phyloP scores from a whole-genome alignment of 2,329 filamentous ascomycete genomes.

The Lachnellula occidentalis region DNA sequence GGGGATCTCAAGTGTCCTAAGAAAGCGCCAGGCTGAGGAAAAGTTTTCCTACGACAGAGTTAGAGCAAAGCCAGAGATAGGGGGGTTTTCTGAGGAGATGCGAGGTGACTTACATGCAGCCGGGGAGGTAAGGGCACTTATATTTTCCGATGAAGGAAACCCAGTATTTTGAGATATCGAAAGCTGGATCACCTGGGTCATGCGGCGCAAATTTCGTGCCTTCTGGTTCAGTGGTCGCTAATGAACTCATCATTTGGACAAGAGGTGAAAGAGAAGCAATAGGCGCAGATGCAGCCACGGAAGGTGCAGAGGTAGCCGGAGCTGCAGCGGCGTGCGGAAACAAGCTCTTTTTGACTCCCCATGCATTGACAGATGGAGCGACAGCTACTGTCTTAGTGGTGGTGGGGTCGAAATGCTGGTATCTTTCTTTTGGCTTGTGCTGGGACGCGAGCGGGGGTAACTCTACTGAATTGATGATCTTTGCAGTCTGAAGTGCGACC shows the following conservation, averaged over 20 bases:
- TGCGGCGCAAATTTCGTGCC: neutral
- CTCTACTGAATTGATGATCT: neutral
- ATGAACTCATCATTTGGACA: too few species aligned
- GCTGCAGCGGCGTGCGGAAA: neutral
- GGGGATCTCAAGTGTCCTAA: conserved; percentile 40
- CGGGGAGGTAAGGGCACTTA: neutral
- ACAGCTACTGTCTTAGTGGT: neutral
- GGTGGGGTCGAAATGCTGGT: neutral
- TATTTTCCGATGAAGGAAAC: neutral
- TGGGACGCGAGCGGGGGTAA: neutral
- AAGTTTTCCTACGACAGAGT: conserved; percentile 11
- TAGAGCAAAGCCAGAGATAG: neutral
- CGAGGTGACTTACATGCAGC: neutral
- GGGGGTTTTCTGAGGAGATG: too few species aligned
- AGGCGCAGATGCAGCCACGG: too few species aligned
- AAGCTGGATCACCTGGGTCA: neutral
- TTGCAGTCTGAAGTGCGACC: neutral
- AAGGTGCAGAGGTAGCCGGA: neutral
- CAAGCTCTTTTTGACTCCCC: neutral
- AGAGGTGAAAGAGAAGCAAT: too few species aligned
- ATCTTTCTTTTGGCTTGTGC: neutral
- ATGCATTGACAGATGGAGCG: neutral
- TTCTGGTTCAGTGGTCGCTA: neutral
- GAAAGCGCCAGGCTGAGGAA: conserved; percentile 9
- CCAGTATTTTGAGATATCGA: neutral